Percentiles rank a stretch among this genome's conserved stretches.
Conservation (phyloP, 1,284 basidiomycete species). For the Moesziomyces sp. region DNA sequence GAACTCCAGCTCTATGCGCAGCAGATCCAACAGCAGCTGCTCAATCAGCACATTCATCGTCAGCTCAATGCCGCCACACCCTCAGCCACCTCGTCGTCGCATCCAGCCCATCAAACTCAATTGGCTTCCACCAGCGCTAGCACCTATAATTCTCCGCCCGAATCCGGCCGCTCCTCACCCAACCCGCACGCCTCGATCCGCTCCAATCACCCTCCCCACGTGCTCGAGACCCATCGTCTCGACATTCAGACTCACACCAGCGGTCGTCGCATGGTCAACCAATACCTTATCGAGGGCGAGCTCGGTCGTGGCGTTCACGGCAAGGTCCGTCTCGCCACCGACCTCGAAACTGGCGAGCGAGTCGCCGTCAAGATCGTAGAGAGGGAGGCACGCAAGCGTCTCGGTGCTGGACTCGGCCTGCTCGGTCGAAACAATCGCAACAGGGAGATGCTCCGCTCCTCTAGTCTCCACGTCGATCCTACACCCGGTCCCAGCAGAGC, state of each 20-base stretch:
- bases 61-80: constrained; percentile 10
- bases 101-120: constrained; percentile 4
- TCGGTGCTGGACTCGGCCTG: constrained; percentile 47
- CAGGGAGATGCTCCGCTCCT: constrained; percentile 17
- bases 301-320: constrained; percentile 66
- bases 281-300: constrained; percentile 66
- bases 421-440: constrained; percentile 29
- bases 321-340: constrained; percentile 61
- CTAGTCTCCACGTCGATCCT: constrained; percentile 9
- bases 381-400: constrained; percentile 58
- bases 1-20: constrained; percentile 45
- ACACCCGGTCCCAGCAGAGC: not conserved
- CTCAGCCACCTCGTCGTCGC: constrained; percentile 5
- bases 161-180: constrained; percentile 41
- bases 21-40: constrained; percentile 43
- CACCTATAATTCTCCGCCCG: constrained; percentile 37
- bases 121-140: constrained; percentile 22
- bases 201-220: constrained; percentile 29
- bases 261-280: constrained; percentile 66
- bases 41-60: constrained; percentile 37
- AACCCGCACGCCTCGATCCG: constrained; percentile 18
- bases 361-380: constrained; percentile 67
- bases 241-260: constrained; percentile 62
- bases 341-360: constrained; percentile 59
- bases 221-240: constrained; percentile 60